Evolutionary conservation across 2,329 filamentous ascomycete genomes (phyloP), one percentile per base, ranked within the genome.

Genomic region (Cryphonectria carpinicola): DNA sequence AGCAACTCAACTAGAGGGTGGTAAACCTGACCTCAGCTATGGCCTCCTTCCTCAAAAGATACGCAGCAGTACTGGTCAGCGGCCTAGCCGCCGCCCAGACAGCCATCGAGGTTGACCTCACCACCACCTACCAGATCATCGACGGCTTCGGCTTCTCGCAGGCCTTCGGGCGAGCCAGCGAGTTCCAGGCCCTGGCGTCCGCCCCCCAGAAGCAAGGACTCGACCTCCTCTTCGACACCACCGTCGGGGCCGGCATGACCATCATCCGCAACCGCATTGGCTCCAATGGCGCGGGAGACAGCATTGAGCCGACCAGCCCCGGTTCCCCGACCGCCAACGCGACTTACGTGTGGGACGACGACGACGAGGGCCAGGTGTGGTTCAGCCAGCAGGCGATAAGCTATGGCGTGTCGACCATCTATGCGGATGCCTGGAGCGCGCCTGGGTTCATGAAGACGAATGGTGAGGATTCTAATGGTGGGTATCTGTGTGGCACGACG

Each of bases 381-480:
- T 71, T 85, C 25, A 81, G 80, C 25, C 76, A 84, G 73, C 77
- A 82, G 71, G 82, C 82, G 4, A 56, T 70, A 65, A 67, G 39
- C 11, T 70, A 75, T 73, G 83, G 83, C 1, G 80, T 85, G 1
- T 79, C 78, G 10, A 81, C 78, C 1, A 81, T 86, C 71, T 86
- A 86, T 71, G 83, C 82, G 0, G 81, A 87, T 76, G 83, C 84
- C 0, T 87, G 84, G 84, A 83, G 81, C 70, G 84, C 84, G 0
- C 84, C 84, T 0, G 83, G 82, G 0, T 86, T 82, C 74, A 86
- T 87, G 84, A 86, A 86, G 79, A 85, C 81, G 6, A 85, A 85
- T 68, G 76, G 76, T 3, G 78, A 82, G 66, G 81, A 85, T 64
- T 78, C 76, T 49, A 80, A 83, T 71, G 82, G 83, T 1, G 84